Percentiles rank a stretch among this genome's conserved stretches.
Evolutionary conservation across 2,329 filamentous ascomycete genomes (phyloP).

Genomic region (Epicoccum nigrum): DNA sequence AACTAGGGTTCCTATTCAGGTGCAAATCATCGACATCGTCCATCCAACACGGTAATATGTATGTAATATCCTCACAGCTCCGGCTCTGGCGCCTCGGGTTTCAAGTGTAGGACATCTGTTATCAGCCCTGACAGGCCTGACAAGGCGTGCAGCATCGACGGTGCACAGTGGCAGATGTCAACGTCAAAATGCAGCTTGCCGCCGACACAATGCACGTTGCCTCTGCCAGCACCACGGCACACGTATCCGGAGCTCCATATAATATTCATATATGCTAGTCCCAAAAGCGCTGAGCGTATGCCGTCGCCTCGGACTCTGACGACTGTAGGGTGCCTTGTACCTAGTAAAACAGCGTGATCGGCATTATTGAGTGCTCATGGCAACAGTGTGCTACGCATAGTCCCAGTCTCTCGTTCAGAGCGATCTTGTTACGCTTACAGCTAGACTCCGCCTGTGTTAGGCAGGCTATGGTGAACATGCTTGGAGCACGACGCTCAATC

Average conservation of each 20-base stretch:
- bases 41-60: constrained; percentile 7
- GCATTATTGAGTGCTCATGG: too few species aligned
- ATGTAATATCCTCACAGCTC: constrained; percentile 2
- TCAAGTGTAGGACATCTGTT: constrained; percentile 12
- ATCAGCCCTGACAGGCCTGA: constrained; percentile 2
- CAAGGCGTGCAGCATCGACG: constrained; percentile 11
- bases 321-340: neutral
- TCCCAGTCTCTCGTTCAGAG: constrained; percentile 6
- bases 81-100: constrained; percentile 17
- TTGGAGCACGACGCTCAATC: neutral
- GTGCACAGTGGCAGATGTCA: constrained; percentile 8
- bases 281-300: neutral
- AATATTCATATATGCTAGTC: neutral
- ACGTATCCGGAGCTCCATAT: neutral
- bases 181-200: constrained; percentile 10
- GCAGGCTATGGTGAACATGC: neutral
- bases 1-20: neutral
- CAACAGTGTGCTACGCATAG: neutral
- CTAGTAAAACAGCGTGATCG: too few species aligned
- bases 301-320: neutral
- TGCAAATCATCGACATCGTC: constrained; percentile 12
- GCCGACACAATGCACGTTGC: constrained; percentile 14
- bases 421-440: neutral
- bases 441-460: neutral
- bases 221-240: constrained; percentile 9